phyloP scores from a whole-genome alignment of 225 moss, liverwort and hornwort genomes.

The Takakia lepidozioides region DNA sequence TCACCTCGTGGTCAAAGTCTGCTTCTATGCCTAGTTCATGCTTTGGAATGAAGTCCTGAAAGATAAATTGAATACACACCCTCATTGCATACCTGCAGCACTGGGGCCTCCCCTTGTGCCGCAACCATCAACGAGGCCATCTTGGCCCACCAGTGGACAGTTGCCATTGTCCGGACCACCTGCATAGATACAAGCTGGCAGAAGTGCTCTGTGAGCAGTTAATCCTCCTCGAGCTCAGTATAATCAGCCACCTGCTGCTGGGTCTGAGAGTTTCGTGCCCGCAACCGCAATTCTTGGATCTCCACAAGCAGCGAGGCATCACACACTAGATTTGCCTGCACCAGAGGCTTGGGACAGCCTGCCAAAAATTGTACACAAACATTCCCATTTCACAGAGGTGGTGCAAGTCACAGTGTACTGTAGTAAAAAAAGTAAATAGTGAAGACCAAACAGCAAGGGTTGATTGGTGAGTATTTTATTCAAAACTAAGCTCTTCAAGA shows the following conservation, averaged over 20 bases:
- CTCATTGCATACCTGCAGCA: no score
- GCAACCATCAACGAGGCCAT: no score
- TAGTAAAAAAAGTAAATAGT: not conserved
- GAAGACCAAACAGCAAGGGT: not conserved
- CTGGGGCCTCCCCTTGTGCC: no score
- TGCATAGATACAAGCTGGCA: no score
- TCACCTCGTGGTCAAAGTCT: no score
- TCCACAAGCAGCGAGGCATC: constrained; percentile 25
- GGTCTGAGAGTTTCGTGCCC: constrained; percentile 1
- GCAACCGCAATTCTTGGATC: constrained; percentile 28
- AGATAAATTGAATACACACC: no score
- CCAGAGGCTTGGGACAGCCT: constrained; percentile 27
- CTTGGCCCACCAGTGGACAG: no score
- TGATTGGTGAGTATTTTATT: not conserved
- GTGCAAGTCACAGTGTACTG: not conserved
- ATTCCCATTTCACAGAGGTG: not conserved
- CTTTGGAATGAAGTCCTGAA: no score
- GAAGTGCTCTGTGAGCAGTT: no score
- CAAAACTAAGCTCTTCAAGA: not conserved
- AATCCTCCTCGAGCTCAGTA: constrained; percentile 15
- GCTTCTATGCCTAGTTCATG: no score
- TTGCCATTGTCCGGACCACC: no score
- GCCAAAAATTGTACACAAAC: constrained; percentile 3
- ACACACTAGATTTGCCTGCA: constrained; percentile 12
- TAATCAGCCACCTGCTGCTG: constrained; percentile 13